A percentile compares a stretch with the other conserved stretches of the same genome.
Evolutionary conservation across 2,329 filamentous ascomycete genomes (phyloP).

Genomic region (Ploettnerulaceae sp.): DNA sequence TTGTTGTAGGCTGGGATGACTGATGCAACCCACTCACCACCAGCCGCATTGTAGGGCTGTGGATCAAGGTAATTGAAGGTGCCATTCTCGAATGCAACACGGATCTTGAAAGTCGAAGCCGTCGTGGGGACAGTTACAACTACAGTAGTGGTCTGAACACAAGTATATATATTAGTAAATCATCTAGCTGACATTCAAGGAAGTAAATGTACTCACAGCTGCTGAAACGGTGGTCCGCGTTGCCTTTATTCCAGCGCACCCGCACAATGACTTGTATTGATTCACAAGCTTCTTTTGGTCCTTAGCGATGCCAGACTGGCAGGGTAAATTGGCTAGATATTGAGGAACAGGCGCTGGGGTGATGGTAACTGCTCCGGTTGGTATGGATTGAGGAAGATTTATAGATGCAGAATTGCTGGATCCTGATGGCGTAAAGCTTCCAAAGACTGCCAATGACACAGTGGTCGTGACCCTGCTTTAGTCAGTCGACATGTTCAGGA

Average conservation of each 20-base stretch:
- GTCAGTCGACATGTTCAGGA: not conserved
- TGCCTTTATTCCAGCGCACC: not conserved
- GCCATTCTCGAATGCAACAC: constrained; percentile 4
- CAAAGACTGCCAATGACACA: not conserved
- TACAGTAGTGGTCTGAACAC: not conserved
- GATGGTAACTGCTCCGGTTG: not conserved
- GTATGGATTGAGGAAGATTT: no score
- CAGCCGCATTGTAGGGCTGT: not conserved
- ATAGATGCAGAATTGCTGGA: no score
- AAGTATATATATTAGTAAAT: not conserved
- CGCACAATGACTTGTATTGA: not conserved
- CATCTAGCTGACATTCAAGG: not conserved
- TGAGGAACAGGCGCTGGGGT: not conserved
- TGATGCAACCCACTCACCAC: constrained; percentile 1
- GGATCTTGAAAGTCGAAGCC: not conserved
- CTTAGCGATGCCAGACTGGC: not conserved
- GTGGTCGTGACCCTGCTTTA: not conserved
- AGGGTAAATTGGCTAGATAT: not conserved
- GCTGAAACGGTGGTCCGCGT: not conserved
- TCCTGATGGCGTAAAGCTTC: not conserved
- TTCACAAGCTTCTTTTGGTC: not conserved
- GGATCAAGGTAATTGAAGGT: constrained; percentile 1
- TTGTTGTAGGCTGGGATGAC: not conserved
- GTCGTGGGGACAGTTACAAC: constrained; percentile 1
- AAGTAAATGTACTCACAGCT: not conserved